Base-by-base conservation (phyloP, 306 rosid genomes). In the Quercus agrifolia region DNA sequence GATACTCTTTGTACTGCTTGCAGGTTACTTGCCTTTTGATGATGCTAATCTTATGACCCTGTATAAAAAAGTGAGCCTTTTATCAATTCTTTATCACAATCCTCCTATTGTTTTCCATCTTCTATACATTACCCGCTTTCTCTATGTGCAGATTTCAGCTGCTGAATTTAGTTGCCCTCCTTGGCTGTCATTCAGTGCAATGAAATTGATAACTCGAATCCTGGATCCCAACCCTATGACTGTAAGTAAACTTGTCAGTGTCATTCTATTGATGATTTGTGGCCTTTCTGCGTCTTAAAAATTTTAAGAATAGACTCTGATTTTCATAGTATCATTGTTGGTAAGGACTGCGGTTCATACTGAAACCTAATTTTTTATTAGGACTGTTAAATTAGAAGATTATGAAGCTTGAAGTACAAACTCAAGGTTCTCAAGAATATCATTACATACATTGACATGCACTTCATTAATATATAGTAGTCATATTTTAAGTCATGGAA, bases 1-100 rank as follows among this genome's bases (percentile, higher is more conserved):
- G 85, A 95, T 95, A 83, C 98, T 95, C 82, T 95, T 93, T 84
- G 99, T 95, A 81, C 86, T 95, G 86, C 91, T 95, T 79, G 99
- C 99, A 66, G 99, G 99, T 84, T 95, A 95, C 93, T 87, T 95
- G 93, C 99, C 99, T 70, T 95, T 95, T 33, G 98, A 95, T 74
- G 99, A 95, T 70, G 78, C 97, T 74, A 95, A 93, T 93, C 88
- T 95, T 80, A 85, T 93, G 82, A 88, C 71, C 86, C 92, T 95
- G 77, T 95, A 95, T 82, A 91, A 89, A 89, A 95, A 93, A 80
- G 99, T 91, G 81, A 85, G 90, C 88, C 73, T 64, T 77, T 73
- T 72, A 72, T 73, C 56, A 68, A 76, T 46, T 83, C 75, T 55
- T 63, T 54, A 11, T 51, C 38, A 57, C 70, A 56, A 75, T 55